Conservation (phyloP, 768 basidiomycete genomes). For the Pleurotus sapidus region DNA sequence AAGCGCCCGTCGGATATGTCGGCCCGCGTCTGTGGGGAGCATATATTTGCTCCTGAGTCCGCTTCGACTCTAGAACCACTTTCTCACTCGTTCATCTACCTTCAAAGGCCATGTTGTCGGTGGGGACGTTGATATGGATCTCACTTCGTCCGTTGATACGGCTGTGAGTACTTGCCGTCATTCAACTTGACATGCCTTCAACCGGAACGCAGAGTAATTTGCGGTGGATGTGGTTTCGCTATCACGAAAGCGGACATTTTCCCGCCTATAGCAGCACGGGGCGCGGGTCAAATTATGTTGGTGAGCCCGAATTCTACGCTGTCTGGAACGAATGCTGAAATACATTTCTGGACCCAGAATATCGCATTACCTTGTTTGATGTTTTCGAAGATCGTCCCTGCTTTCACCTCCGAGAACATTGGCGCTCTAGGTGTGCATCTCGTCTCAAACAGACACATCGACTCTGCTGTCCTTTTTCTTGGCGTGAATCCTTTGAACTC, state of each 20-base stretch:
- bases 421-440: slow-evolving; percentile 45
- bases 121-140: slow-evolving; percentile 58
- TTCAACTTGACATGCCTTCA: background rate
- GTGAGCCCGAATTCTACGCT: slow-evolving; percentile 22
- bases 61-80: too few species aligned
- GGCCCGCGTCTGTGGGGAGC: background rate
- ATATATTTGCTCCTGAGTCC: too few species aligned
- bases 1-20: background rate
- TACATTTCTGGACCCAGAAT: slow-evolving; percentile 29
- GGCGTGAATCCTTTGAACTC: background rate
- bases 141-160: slow-evolving; percentile 58
- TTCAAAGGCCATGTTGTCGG: slow-evolving; percentile 22
- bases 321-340: background rate
- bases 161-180: slow-evolving; percentile 38
- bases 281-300: slow-evolving; percentile 60
- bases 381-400: slow-evolving; percentile 72
- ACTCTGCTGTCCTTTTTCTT: background rate
- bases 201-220: slow-evolving; percentile 41
- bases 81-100: background rate
- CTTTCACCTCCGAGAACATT: slow-evolving; percentile 58
- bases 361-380: slow-evolving; percentile 61
- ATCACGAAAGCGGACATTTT: slow-evolving; percentile 63
- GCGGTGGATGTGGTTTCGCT: slow-evolving; percentile 50
- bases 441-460: background rate
- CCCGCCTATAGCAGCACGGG: slow-evolving; percentile 52